Base-by-base conservation (phyloP, 2,329 filamentous ascomycete genomes). In the Fusarium albidum region DNA sequence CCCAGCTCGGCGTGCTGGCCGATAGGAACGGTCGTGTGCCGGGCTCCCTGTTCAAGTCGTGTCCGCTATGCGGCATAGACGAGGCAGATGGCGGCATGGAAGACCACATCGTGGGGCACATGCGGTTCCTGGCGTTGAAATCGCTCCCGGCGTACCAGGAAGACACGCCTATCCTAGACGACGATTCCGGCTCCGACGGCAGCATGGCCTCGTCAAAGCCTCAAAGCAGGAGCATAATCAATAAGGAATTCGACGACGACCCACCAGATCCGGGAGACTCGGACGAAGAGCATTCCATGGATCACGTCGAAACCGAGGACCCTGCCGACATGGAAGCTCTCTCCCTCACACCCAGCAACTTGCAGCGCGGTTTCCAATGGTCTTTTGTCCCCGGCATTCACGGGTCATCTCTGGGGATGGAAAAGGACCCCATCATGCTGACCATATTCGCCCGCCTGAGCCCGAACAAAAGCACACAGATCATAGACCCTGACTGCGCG, bases 101-200 rank as follows among this genome's bases (percentile, higher is more conserved):
- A 15, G 41, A 52, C 13, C 52, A 59, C 25, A 17, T 59, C 25
- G n/a, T 37, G 0, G 49, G 49, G 15, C 56, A 59, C 8, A 28
- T 59, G 33, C 32, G 49, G 15, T 40, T 25, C 21, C 29, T 59
- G 1, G 56, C 56, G 3, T 45, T 59, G 8, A 53, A 53, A n/a
- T 56, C 52, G 1, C 42, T 59, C 3, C 56, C 56, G 5, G 15
- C 27, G 8, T 42, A 33, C 17, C 21, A 49, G 39, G 47, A 55
- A 21, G 21, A 21, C 21, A 21, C 21, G 21, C 21, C 4, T 7
- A 21, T 21, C 7, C 6, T 5, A 0, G 17, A 43, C 40, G 40
- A 43, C 5, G 28, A 43, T 13, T 14, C 27, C 25, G 18, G 8
- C 0, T 9, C 15, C 3, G 15, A 43, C 9, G 12, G 21, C 5